Evolutionary conservation across 2,329 filamentous ascomycete genomes (phyloP), one percentile per base, ranked within the genome.

Genomic region (Claviceps quebecensis): DNA sequence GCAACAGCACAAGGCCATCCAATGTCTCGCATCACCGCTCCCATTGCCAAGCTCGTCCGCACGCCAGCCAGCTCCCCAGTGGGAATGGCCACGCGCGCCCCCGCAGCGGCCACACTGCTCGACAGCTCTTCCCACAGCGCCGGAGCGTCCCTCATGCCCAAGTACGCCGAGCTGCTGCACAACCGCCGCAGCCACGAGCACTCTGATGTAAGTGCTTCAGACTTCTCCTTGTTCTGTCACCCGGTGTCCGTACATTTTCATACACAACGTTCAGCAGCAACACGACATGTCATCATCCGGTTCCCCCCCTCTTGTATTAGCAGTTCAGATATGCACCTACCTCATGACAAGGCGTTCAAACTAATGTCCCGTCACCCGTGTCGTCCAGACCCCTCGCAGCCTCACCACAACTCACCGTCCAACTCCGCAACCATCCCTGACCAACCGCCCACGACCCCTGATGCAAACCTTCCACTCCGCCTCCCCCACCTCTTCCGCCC

Each of bases 401-500:
- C 65, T 75, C 56, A 70, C 69, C 50, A 73, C 72, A 54, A 66
- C 70, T 52, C 72, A 75, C 61, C 71, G 72, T 50, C 72, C 73
- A 47, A 70, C 69, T 8, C 68, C 71, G 23, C 68, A 69, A 52
- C 69, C 69, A 55, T 66, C 72, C 54, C 63, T 71, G 58, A 57
- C 67, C 62, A 65, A 67, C 61, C 72, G 71, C 56, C 66, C 67
- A 53, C 67, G 75, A 59, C 79, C 78, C 41, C 67, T 83, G 52
- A 83, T 83, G 79, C 80, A 83, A 67, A 77, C 75, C 60, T 82
- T 83, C 69, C 69, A 70, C 59, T 72, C 72, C 22, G 71, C 73
- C n/a, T 64, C 72, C 5, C 63, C 73, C 22, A 71, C 73, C 17
- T 64, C 72, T 6, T 63, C 73, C 16, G 68, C 72, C n/a, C 65